Base-by-base conservation (phyloP, 1,139 yeast genomes). In the Saccharomycopsis hybrid region DNA sequence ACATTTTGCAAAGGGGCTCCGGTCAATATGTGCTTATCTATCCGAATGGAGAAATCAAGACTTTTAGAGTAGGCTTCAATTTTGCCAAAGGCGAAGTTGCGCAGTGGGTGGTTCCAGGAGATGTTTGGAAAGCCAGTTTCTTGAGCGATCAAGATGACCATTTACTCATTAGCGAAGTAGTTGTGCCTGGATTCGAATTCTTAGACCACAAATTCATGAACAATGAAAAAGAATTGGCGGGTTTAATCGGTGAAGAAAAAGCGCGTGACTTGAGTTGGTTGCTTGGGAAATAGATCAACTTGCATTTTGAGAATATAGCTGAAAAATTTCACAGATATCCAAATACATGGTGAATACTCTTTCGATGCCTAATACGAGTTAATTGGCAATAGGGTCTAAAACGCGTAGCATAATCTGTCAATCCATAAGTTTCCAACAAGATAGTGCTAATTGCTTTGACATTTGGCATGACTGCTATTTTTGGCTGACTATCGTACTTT, bases 61-160 rank as follows among this genome's bases (percentile, higher is more conserved):
- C 73, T 1, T 74, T 75, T 57, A 65, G 65, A 24, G 79, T 74
- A 25, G 80, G 80, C 0, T 73, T 73, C 53, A 65, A 73, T 53
- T 61, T 65, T 40, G 59, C 59, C 0, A 59, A 59, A 7, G 78
- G 78, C 8, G 78, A 75, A 57, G 64, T 67, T 2, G 64, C 72
- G 33, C 80, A 75, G 58, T 75, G 79, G 79, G 77, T 75, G 7
- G 79, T 75, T n/a, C 77, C 77, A 8, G 77, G 78, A 1, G 78
- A 72, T 13, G 74, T 71, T 25, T 75, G 72, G 63, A 75, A 75
- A 56, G 78, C 78, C 3, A 71, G 77, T 44, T 74, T 72, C 56
- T 50, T 74, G 31, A 68, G 65, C n/a, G 60, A 62, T 30, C 60
- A 57, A 18, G 60, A 65, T 31, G 73, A 71, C 54, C 71, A 68